Evolutionary conservation across 2,329 filamentous ascomycete species (phyloP).

Genomic region (Penicillium paneum): DNA sequence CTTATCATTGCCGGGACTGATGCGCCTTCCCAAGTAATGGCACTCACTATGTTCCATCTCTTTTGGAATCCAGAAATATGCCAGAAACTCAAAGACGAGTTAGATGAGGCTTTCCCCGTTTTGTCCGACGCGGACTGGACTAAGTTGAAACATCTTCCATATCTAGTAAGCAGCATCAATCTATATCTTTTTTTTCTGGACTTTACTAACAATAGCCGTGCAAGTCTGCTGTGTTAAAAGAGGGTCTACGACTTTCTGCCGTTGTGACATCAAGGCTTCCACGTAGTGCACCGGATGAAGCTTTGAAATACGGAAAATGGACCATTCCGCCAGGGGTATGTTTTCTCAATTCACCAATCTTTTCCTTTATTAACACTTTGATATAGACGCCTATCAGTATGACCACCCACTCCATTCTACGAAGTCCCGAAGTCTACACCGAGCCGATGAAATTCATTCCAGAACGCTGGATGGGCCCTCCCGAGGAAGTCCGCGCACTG

Average conservation of each 20-base stretch:
- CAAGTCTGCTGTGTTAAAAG: not conserved
- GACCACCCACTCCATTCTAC: not conserved
- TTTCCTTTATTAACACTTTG: not conserved
- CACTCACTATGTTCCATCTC: not conserved
- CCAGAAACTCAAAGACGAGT: not conserved
- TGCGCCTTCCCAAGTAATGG: not conserved
- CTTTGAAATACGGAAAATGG: not conserved
- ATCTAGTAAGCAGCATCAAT: not conserved
- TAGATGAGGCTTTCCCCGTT: not conserved
- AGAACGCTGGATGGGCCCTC: not conserved
- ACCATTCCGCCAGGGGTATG: not conserved
- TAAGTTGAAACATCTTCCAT: not conserved
- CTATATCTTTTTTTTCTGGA: not conserved
- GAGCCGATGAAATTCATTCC: not conserved
- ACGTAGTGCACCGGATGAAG: not conserved
- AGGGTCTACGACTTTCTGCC: not conserved
- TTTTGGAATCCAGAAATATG: not conserved
- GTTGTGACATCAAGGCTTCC: not conserved
- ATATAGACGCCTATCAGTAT: not conserved
- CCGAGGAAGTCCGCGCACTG: not conserved
- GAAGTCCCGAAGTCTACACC: not conserved
- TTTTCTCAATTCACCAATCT: too few relatives aligned
- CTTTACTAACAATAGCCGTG: not conserved
- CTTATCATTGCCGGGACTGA: not conserved
- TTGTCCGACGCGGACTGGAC: not conserved